Base-by-base conservation (phyloP, 148 eudicot genomes). In the Nepenthes mirabilis region DNA sequence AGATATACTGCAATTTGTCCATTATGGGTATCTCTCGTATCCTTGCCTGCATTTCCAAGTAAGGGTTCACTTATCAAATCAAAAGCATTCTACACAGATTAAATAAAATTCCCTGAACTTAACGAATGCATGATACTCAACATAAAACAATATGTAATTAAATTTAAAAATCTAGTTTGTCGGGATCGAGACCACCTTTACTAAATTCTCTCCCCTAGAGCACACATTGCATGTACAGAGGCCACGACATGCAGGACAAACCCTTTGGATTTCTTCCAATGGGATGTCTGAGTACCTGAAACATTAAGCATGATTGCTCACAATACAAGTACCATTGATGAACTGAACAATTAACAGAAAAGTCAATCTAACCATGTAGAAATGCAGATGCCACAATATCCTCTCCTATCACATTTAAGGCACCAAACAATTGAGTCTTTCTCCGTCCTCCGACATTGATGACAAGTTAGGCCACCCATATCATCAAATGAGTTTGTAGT, bases 211-310 rank as follows among this genome's bases (percentile, higher is more conserved):
- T 40, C 77, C 82, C 55, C 88, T 79, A 61, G 88, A 75, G 77
- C 98, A 91, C 57, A 83, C 75, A 66, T 81, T 88, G 80, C 98
- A 91, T 67, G 64, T 82, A 75, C 98, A 91, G 62, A 69, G 73
- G 67, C 96, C 96, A 66, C 98, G 94, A 71, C 98, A 91, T 72
- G 96, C 96, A 73, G 98, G 98, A 60, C 98, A 91, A 67, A 65
- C 67, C 69, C 79, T 85, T 70, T 70, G 82, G 61, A 91, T 78
- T 65, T 88, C 96, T 70, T 85, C 85, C 52, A 79, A 33, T 11
- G 90, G 72, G 58, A 83, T 75, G 76, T 75, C 80, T 32, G 87
- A 49, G 75, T 91, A 91, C 85, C 98, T 91, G 57, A 56, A 47
- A 69, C 52, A 70, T 55, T 60, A 63, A 62, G 35, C 51, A 61